phyloP scores from a whole-genome alignment of 176 grass and related monocot species.

The Panicum miliaceum region DNA sequence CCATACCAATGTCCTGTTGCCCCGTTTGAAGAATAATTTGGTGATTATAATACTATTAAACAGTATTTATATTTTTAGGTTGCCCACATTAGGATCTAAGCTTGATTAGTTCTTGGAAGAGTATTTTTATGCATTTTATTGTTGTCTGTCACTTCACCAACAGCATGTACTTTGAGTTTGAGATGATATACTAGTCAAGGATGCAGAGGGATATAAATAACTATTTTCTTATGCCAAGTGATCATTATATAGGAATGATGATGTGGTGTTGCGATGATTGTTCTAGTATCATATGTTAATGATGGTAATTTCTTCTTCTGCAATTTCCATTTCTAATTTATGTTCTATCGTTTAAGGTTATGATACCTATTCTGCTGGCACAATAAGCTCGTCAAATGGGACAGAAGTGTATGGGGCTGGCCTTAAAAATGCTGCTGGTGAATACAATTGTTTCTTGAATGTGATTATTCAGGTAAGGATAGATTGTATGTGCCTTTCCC shows the following conservation, averaged over 20 bases:
- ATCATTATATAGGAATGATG: background rate
- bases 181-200: background rate
- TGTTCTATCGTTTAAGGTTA: conserved; percentile 46
- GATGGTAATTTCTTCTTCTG: background rate
- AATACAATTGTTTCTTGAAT: conserved; percentile 99
- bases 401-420: conserved; percentile 72
- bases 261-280: background rate
- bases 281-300: conserved; percentile 31
- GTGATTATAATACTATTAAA: background rate
- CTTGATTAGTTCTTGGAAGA: conserved; percentile 1
- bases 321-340: conserved; percentile 23
- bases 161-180: conserved; percentile 5
- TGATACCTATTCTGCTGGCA: conserved; percentile 42
- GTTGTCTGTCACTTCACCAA: background rate
- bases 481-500: conserved; percentile 7
- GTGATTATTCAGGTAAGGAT: conserved; percentile 95
- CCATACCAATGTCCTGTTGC: background rate
- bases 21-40: conserved; percentile 32
- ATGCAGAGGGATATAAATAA: background rate
- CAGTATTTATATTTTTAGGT: background rate
- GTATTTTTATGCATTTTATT: conserved; percentile 4
- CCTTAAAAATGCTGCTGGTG: conserved; percentile 94
- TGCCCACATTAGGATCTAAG: background rate
- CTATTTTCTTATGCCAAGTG: background rate
- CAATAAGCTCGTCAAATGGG: conserved; percentile 49